phyloP scores from a whole-genome alignment of 495 filamentous ascomycete genomes.

The Tetracladium setigerum region DNA sequence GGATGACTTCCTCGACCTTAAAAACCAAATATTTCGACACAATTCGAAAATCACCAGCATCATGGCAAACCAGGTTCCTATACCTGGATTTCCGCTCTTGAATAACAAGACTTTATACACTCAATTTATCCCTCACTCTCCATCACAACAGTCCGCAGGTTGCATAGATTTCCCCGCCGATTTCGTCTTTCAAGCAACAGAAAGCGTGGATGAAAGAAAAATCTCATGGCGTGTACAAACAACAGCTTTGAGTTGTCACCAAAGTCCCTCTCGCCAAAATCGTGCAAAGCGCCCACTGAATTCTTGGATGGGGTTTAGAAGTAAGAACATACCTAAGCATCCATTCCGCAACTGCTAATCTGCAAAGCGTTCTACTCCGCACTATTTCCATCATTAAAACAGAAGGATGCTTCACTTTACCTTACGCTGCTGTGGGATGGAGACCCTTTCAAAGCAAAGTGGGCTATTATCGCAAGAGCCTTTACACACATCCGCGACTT shows the following conservation, averaged over 20 bases:
- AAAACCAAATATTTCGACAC: too few relatives aligned
- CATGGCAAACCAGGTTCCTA: too few relatives aligned
- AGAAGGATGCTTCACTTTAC: constrained; percentile 36
- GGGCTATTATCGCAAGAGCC: constrained; percentile 39
- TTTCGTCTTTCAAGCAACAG: too few relatives aligned
- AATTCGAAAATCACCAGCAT: too few relatives aligned
- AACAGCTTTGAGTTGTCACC: neutral
- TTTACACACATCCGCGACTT: constrained; percentile 42
- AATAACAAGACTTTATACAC: too few relatives aligned
- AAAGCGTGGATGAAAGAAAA: too few relatives aligned
- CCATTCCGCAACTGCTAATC: constrained; percentile 10
- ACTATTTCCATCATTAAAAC: constrained; percentile 31
- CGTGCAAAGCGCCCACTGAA: constrained; percentile 27
- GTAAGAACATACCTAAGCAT: constrained; percentile 24
- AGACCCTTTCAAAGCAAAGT: constrained; percentile 38
- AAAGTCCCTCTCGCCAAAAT: neutral
- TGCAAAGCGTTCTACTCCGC: constrained; percentile 30
- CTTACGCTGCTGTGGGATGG: constrained; percentile 35
- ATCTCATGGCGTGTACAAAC: neutral
- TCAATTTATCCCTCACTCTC: too few relatives aligned
- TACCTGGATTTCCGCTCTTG: too few relatives aligned
- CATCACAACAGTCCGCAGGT: too few relatives aligned
- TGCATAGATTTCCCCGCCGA: too few relatives aligned
- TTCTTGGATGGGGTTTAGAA: constrained; percentile 39
- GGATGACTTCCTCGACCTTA: too few relatives aligned